A percentile compares a stretch with the other conserved stretches of the same genome.
phyloP scores from a whole-genome alignment of 345 rosid species.

The Isatis tinctoria region DNA sequence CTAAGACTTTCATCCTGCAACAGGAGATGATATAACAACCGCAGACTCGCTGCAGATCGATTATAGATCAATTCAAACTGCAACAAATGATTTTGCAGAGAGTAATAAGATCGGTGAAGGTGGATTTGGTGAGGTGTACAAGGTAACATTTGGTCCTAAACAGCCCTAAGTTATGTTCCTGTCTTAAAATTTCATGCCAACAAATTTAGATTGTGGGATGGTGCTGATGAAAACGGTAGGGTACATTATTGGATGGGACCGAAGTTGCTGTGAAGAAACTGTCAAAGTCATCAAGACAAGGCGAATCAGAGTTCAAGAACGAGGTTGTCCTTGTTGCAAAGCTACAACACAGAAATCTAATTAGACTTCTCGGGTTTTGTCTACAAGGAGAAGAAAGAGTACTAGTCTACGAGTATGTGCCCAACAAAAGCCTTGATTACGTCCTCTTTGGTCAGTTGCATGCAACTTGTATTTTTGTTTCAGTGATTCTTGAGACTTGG shows the following conservation, averaged over 20 bases:
- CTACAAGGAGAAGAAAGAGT: conserved; percentile 18
- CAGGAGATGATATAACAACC: conserved; percentile 26
- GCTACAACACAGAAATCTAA: conserved; percentile 23
- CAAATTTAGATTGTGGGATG: background rate
- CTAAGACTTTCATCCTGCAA: background rate
- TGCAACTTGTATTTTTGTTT: background rate
- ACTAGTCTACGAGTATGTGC: conserved; percentile 23
- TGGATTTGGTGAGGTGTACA: conserved; percentile 65
- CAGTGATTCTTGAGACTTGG: background rate
- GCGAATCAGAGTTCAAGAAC: conserved; percentile 20
- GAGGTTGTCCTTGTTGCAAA: conserved; percentile 31
- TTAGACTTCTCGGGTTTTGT: conserved; percentile 19
- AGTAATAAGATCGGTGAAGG: conserved; percentile 55
- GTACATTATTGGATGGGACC: background rate
- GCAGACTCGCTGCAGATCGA: conserved; percentile 46
- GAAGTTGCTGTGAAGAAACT: conserved; percentile 27
- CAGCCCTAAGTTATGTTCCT: background rate
- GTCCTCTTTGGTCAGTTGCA: conserved; percentile 24
- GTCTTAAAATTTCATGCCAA: background rate
- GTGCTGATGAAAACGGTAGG: conserved; percentile 5
- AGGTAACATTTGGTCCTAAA: conserved; percentile 33
- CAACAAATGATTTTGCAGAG: conserved; percentile 10
- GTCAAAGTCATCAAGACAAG: conserved; percentile 24
- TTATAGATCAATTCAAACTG: conserved; percentile 35
- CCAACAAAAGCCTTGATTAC: conserved; percentile 28